Percentiles rank a stretch among this genome's conserved stretches.
Conservation (phyloP, 1,139 yeast species). For the Chernovozyma sophiae-reginae region DNA sequence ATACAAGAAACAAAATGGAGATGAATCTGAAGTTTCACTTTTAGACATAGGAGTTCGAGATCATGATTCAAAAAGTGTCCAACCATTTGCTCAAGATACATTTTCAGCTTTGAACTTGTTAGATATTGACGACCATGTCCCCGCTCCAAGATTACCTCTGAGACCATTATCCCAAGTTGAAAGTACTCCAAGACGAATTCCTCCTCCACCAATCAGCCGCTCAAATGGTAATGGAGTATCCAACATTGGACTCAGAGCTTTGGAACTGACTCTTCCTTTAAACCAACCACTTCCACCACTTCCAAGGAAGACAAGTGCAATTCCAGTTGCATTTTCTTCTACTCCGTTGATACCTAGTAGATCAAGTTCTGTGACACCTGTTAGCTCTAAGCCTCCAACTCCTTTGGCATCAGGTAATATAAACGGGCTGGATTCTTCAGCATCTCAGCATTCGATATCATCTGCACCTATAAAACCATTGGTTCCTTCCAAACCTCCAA, state of each 20-base stretch:
- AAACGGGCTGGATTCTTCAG: slow-evolving; percentile 4
- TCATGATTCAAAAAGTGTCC: slow-evolving; percentile 6
- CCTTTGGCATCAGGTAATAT: slow-evolving; percentile 7
- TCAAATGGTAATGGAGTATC: neutral
- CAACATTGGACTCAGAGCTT: neutral
- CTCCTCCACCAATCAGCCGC: slow-evolving; percentile 31
- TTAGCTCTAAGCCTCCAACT: slow-evolving; percentile 7
- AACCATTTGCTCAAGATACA: slow-evolving; percentile 18
- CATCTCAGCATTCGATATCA: slow-evolving; percentile 5
- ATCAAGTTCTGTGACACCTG: slow-evolving; percentile 28
- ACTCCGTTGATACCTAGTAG: slow-evolving; percentile 40
- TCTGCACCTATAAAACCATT: slow-evolving; percentile 21
- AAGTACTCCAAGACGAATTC: slow-evolving; percentile 27
- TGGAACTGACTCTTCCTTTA: slow-evolving; percentile 10
- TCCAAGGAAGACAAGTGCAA: slow-evolving; percentile 14
- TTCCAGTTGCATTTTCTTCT: slow-evolving; percentile 30
- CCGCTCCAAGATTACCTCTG: slow-evolving; percentile 22
- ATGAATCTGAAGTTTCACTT: slow-evolving; percentile 14
- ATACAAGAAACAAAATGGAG: slow-evolving; percentile 30
- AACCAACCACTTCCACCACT: slow-evolving; percentile 34
- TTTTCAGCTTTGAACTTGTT: slow-evolving; percentile 36
- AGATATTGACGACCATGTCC: slow-evolving; percentile 23
- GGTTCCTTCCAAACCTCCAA: slow-evolving; percentile 34
- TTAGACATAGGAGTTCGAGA: slow-evolving; percentile 12
- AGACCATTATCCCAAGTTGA: slow-evolving; percentile 11